phyloP scores from a whole-genome alignment of 176 grass and related monocot genomes.

The Aegilops tauschii region DNA sequence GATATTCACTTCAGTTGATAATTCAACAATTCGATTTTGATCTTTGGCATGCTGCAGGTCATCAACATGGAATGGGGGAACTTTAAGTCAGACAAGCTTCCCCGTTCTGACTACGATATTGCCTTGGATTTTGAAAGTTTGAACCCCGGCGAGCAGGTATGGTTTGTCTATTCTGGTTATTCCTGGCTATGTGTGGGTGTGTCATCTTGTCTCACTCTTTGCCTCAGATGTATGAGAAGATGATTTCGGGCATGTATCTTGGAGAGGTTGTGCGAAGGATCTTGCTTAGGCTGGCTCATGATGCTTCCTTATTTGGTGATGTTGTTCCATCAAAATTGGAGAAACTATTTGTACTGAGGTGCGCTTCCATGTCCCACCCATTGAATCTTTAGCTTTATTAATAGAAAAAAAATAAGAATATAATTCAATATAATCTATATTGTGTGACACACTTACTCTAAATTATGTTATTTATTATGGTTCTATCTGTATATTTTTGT shows the following conservation, averaged over 20 bases:
- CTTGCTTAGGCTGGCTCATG: conserved; percentile 70
- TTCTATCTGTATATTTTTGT: neutral
- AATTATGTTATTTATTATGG: neutral
- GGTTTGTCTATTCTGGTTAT: conserved; percentile 24
- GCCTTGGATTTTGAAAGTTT: conserved; percentile 78
- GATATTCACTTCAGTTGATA: conserved; percentile 13
- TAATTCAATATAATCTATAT: neutral
- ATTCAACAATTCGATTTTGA: neutral
- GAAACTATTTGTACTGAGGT: conserved; percentile 66
- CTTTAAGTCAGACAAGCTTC: conserved; percentile 76
- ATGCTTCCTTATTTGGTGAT: conserved; percentile 75
- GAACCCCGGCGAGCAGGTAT: conserved; percentile 85
- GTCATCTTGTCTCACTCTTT: neutral
- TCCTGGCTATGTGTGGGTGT: neutral
- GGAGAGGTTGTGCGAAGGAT: conserved; percentile 88
- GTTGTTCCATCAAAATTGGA: conserved; percentile 73
- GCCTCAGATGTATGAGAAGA: conserved; percentile 87
- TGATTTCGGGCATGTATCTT: conserved; percentile 99
- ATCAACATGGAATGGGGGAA: conserved; percentile 98
- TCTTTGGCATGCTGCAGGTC: conserved; percentile 54
- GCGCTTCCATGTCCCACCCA: conserved; percentile 21
- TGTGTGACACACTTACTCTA: neutral
- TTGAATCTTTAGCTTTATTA: neutral
- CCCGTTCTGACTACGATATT: conserved; percentile 63
- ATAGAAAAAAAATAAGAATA: neutral